Evolutionary conservation across 1,139 yeast genomes (phyloP), one percentile per base, ranked within the genome.

Genomic region (Insectozyma bohioensis): DNA sequence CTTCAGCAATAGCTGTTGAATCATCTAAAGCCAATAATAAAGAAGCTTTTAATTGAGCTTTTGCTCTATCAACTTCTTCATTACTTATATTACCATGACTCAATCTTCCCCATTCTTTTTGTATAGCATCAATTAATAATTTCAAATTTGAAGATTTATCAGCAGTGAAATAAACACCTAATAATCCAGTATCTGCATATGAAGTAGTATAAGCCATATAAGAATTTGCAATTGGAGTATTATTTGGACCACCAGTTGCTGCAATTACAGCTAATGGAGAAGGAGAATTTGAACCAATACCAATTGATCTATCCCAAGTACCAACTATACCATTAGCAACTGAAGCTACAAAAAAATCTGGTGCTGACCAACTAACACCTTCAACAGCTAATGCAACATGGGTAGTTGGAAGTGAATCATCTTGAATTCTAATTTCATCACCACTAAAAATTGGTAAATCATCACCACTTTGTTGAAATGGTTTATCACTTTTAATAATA

Each of bases 311-410:
- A 60, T 92, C 98, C 97, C 97, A 92, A 52, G 90, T 86, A 26
- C 98, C 98, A 30, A 92, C 83, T 41, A 92, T 85, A 11, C 97
- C 97, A 63, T 92, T 97, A 5, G 97, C 95, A 1, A 92, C 95
- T 14, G 95, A 73, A 2, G 96, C 97, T 18, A 95, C 85, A 67
- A 88, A 90, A 63, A 90, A 92, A 58, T 92, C 97, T 6, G 95
- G 90, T 4, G 95, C 87, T 20, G 86, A 83, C 99, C 99, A 92
- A 30, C 95, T 83, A 17, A 90, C 97, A 49, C 99, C 97, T 64
- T 92, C 98, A n/a, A 92, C 83, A 9, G 97, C 95, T 41, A 92
- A 64, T 6, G 97, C 98, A 37, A 88, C 79, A 61, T 92, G 95
- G 2, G 97, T 90, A 6, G 81, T 81, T 16, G 97, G 96, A 54